Base-by-base conservation (phyloP, 805 yeast genomes). In the Teunomyces atbi region DNA sequence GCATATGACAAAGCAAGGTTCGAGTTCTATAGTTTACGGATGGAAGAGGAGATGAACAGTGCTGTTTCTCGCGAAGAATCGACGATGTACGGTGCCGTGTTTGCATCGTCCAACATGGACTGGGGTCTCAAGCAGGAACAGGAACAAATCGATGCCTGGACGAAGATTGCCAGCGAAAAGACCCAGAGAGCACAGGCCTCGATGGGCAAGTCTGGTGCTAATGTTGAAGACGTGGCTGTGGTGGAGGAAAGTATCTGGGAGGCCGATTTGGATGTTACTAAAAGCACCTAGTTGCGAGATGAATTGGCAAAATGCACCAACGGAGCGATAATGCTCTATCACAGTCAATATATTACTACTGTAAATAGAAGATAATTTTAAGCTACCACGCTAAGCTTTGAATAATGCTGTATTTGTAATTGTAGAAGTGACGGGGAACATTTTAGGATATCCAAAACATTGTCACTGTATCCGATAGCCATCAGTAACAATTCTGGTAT, bases 1-100 rank as follows among this genome's bases (percentile, higher is more conserved):
- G 95, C 96, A 0, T 94, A 92, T 61, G 92, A 89, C 59, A 79
- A 81, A 58, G 89, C 98, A 2, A 78, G 96, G 55, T 82, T 79
- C 53, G 98, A 94, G 67, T 94, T 89, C 62, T 94, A 94, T 65
- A 78, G 86, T 55, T 73, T 89, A 48, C 82, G 97, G 61, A 88
- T 90, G 76, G 82, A 85, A 49, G 86, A 87, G 60, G 96, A 91
- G 58, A 73, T 88, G 89, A 84, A 62, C 70, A 74, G 60, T 78
- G 79, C 61, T 75, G 70, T 92, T 2, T 79, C 88, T 3, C 76
- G 75, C 49, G 99, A 94, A 75, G 97, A 94, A 64, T 80, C 89
- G 6, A 75, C 74, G 46, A 84, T 94, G 96, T 82, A 74, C 61
- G 97, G 98, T 16, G 85, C 95, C 1, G 78, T 83, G 6, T 88